Base-by-base conservation (phyloP, 176 grass and related monocot species). In the Oryza officinalis region DNA sequence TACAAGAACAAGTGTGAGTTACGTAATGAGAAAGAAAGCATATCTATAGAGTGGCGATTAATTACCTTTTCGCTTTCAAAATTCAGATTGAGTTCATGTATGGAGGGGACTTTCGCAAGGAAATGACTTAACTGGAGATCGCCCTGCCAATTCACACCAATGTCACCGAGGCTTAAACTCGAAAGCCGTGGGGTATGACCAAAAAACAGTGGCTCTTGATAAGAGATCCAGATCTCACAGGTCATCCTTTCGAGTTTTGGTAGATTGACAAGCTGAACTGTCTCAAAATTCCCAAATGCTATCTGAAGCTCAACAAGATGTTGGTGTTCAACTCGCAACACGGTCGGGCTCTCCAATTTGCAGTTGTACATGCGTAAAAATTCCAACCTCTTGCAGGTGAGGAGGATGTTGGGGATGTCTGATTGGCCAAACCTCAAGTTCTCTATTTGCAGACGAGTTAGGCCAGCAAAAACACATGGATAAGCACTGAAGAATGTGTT, bases 1-100 rank as follows among this genome's bases (percentile, higher is more conserved):
- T 32, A 32, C 32, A 32, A 32, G 32, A 32, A 32, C 32, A 32
- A 32, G 32, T 32, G 32, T 32, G 3, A 32, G 32, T 32, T 32
- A 32, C 32, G 3, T 32, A 32, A 32, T 45, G 43, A 45, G 43
- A 45, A 45, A 45, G 35, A 45, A 45, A 45, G 11, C 43, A 45
- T 45, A 45, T 32, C 32, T 45, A 45, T 13, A 12, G 2, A 50
- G 47, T 50, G 47, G 14, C 23, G 15, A n/a, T 18, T 37, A 31
- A 59, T 47, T 76, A 76, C 73, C 49, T 59, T 76, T 76, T 76
- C 73, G 10, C 73, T 50, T 50, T 18, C 2, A 4, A 50, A 50
- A 12, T 50, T 50, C 14, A 50, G 47, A 50, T 50, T 50, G 5
- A 59, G 49, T 18, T 59, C 4, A 5, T 30, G 52, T 76, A 76